A percentile compares a stretch with the other conserved stretches of the same genome.
Evolutionary conservation across 2,329 filamentous ascomycete genomes (phyloP).

Genomic region (Diplodia sapinea): DNA sequence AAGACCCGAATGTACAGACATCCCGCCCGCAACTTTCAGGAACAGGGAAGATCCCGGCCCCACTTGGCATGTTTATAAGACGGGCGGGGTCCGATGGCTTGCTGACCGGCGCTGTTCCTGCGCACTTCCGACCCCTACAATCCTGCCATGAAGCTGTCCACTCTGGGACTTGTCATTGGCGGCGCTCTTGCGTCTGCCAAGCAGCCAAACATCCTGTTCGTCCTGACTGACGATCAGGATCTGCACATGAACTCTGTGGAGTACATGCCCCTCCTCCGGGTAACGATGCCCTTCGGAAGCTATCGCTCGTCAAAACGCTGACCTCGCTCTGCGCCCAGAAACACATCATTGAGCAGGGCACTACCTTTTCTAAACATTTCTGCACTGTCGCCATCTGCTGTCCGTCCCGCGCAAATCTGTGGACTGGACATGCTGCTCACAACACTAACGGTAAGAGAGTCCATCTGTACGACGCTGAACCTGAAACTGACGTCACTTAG

Average conservation of each 20-base stretch:
- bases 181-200: slow-evolving; percentile 27
- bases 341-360: slow-evolving; percentile 64
- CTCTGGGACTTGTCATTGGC: slow-evolving; percentile 13
- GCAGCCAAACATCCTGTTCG: slow-evolving; percentile 65
- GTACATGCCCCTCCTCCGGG: slow-evolving; percentile 63
- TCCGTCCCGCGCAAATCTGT: slow-evolving; percentile 68
- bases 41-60: not conserved
- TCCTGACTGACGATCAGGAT: slow-evolving; percentile 73
- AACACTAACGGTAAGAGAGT: slow-evolving; percentile 63
- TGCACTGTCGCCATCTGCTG: slow-evolving; percentile 72
- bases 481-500: not conserved
- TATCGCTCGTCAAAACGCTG: no score
- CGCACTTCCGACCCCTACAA: not conserved
- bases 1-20: not conserved
- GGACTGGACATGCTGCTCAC: slow-evolving; percentile 70
- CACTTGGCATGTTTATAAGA: slow-evolving; percentile 6
- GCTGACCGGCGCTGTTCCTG: not conserved
- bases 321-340: slow-evolving; percentile 41
- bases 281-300: not conserved
- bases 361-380: slow-evolving; percentile 66
- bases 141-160: slow-evolving; percentile 12
- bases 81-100: no score
- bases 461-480: not conserved
- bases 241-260: slow-evolving; percentile 64
- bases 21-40: not conserved